phyloP scores from a whole-genome alignment of 2,329 filamentous ascomycete genomes.

The Sporothrix dimorphospora region DNA sequence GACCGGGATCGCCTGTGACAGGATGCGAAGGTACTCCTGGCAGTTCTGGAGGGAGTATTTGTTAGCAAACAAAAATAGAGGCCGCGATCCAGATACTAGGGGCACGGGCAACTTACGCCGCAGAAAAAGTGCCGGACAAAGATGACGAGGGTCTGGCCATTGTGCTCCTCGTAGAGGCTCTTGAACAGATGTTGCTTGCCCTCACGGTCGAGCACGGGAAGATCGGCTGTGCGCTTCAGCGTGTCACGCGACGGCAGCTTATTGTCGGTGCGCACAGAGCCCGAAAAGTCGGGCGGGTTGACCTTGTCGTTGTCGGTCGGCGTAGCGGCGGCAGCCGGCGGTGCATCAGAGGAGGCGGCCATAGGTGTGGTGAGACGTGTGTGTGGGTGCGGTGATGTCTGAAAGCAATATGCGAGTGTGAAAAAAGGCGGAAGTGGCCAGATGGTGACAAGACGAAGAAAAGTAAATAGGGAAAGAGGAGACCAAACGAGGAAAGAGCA shows the following conservation, averaged over 20 bases:
- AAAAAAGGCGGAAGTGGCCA: not conserved
- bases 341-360: conserved; percentile 10
- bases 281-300: conserved; percentile 55
- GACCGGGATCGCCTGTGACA: conserved; percentile 62
- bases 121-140: conserved; percentile 83
- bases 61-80: not conserved
- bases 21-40: conserved; percentile 70
- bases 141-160: conserved; percentile 66
- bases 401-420: not conserved
- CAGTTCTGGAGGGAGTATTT: conserved; percentile 60
- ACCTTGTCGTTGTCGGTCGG: conserved; percentile 30
- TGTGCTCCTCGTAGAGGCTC: conserved; percentile 58
- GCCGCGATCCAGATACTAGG: not conserved
- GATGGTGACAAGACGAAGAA: not conserved
- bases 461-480: not conserved
- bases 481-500: not conserved
- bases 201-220: conserved; percentile 63
- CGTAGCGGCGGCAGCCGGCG: not conserved
- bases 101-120: conserved; percentile 57
- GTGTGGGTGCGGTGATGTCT: not conserved
- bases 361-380: not conserved
- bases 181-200: conserved; percentile 65
- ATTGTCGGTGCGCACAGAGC: conserved; percentile 59
- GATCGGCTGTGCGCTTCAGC: conserved; percentile 56
- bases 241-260: conserved; percentile 55